Base-by-base conservation (phyloP, 192 early-diverging fungal species). In the Backusella sp. region DNA sequence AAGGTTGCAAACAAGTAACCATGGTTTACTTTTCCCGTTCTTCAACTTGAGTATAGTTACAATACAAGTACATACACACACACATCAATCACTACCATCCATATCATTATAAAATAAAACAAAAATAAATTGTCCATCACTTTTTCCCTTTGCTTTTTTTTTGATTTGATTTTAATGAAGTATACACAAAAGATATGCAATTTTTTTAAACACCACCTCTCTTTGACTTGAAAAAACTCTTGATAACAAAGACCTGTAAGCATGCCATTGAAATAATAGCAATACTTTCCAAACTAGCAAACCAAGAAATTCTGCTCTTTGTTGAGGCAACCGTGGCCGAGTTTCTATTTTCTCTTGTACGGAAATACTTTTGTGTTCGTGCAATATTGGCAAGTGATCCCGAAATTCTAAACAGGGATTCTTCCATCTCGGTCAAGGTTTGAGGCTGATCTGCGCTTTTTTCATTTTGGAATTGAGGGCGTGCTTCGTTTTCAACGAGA, bases 191-290 rank as follows among this genome's bases (percentile, higher is more conserved):
- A 23, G 19, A 56, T 21, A 56, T 56, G 53, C 52, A 56, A 1
- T 56, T 21, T 56, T 56, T 56, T 15, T n/a, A 89, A 28, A 89
- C 88, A 59, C 83, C 83, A n/a, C 86, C 86, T 4, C 80, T 82
- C 78, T 91, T 91, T 73, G 87, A 86, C 23, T 88, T 90, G 84
- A 99, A 99, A 90, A 99, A 96, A 30, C 88, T 93, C 80, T 91
- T 91, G 75, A 99, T 94, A 34, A 95, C 92, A 84, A 94, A 95
- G 23, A 99, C 96, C 86, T 99, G 98, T 21, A 95, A 75, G 8
- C 91, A 90, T 12, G 95, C 92, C 86, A 96, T 96, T 52, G 86
- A 71, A 34, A 98, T 87, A 53, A 99, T 94, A 42, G 92, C 78
- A 59, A 90, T 65, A 69, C 88, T 90, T 84, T 98, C 93, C 32